phyloP scores from a whole-genome alignment of 2,329 filamentous ascomycete species.

The Epichloe elymi region DNA sequence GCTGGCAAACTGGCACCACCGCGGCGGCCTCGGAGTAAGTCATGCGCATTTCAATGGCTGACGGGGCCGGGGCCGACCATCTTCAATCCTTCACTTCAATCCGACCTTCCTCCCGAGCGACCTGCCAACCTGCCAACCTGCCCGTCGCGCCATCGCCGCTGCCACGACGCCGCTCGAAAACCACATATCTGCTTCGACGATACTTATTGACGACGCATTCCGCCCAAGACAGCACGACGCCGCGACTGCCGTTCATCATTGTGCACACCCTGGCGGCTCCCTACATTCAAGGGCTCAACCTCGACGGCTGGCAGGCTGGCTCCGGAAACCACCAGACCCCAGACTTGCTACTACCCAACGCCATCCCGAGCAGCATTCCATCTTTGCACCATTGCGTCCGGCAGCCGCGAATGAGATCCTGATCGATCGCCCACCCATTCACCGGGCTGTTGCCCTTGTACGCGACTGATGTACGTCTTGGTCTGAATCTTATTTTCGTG shows the following conservation, averaged over 20 bases:
- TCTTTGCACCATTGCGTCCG: neutral
- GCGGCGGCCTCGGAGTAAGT: neutral
- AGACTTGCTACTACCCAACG: neutral
- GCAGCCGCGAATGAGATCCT: constrained; percentile 2
- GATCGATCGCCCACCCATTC: constrained; percentile 1
- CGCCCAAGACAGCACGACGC: neutral
- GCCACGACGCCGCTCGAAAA: neutral
- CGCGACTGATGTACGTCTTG: constrained; percentile 3
- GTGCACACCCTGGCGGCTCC: neutral
- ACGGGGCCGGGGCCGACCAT: neutral
- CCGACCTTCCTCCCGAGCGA: neutral
- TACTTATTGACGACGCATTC: neutral
- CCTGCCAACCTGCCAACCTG: too few species aligned
- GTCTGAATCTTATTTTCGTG: neutral
- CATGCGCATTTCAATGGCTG: neutral
- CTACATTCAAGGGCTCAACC: neutral
- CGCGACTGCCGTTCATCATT: neutral
- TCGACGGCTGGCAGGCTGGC: neutral
- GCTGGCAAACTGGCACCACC: too few species aligned
- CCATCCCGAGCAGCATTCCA: neutral
- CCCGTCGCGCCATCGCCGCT: neutral
- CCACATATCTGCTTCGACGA: neutral
- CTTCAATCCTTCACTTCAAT: constrained; percentile 1
- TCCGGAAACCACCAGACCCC: neutral
- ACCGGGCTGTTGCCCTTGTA: constrained; percentile 1